Evolutionary conservation across 495 filamentous ascomycete species (phyloP).

Genomic region (Rostrohypoxylon terebratum): DNA sequence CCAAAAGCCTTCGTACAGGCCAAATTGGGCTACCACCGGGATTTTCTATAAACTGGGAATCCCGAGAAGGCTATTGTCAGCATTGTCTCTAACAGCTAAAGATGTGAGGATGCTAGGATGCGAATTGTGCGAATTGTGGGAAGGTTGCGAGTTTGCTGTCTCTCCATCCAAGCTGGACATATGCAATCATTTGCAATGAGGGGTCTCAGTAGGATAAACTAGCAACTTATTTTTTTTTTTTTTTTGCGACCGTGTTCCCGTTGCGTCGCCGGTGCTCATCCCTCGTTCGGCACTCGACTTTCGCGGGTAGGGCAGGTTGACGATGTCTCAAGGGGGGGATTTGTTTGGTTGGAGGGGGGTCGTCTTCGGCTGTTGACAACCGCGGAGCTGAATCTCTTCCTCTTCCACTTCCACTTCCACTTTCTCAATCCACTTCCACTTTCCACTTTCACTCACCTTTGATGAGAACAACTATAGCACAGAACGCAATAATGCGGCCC

Average conservation of each 20-base stretch:
- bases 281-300: constrained; percentile 37
- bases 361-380: constrained; percentile 37
- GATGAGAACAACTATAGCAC: constrained; percentile 53
- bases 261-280: constrained; percentile 31
- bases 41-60: constrained; percentile 45
- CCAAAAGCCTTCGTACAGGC: constrained; percentile 60
- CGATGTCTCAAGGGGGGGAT: constrained; percentile 39
- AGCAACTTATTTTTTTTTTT: constrained; percentile 18
- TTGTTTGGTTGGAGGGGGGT: constrained; percentile 24
- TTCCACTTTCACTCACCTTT: constrained; percentile 43
- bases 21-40: constrained; percentile 53
- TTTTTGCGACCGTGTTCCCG: constrained; percentile 30
- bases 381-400: constrained; percentile 3
- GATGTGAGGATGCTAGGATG: not conserved
- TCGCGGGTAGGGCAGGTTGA: constrained; percentile 40
- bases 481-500: constrained; percentile 51
- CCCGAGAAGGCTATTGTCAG: not conserved
- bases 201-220: constrained; percentile 20
- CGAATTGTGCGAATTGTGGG: constrained; percentile 20
- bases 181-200: constrained; percentile 9
- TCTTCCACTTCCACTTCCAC: constrained; percentile 6
- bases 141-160: constrained; percentile 9
- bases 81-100: constrained; percentile 3
- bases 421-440: too few species aligned
- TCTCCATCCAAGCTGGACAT: not conserved